Conservation (phyloP, 768 basidiomycete genomes). For the Suillus occidentalis region DNA sequence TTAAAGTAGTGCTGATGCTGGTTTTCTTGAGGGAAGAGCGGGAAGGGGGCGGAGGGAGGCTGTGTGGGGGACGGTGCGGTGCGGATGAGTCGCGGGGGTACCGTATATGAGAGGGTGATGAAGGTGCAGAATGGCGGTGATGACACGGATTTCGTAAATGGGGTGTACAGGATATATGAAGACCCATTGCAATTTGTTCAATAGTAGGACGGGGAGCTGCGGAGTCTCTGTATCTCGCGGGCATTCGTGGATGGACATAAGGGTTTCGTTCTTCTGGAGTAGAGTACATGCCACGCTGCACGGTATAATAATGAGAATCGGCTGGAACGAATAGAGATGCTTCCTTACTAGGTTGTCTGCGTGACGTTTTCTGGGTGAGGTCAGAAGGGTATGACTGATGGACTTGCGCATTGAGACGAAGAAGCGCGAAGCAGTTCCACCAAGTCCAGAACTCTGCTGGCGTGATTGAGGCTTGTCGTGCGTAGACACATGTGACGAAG, state of each 20-base stretch:
- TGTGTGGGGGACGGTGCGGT: constrained; percentile 21
- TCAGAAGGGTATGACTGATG: constrained; percentile 19
- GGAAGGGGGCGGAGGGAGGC: constrained; percentile 54
- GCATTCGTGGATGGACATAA: constrained; percentile 32
- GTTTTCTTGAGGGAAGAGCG: constrained; percentile 69
- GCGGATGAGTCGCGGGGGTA: constrained; percentile 29
- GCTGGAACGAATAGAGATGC: neutral
- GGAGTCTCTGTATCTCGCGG: constrained; percentile 40
- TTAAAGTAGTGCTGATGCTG: constrained; percentile 24
- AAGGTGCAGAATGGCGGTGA: constrained; percentile 19
- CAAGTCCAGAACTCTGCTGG: constrained; percentile 14
- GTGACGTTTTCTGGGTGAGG: constrained; percentile 22
- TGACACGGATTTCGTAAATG: constrained; percentile 46
- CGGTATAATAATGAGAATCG: neutral
- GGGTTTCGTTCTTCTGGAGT: constrained; percentile 41
- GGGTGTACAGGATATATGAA: constrained; percentile 75
- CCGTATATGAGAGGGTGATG: constrained; percentile 21
- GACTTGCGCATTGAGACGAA: constrained; percentile 32
- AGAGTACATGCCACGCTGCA: constrained; percentile 41
- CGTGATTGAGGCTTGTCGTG: constrained; percentile 9
- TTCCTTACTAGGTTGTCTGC: constrained; percentile 20
- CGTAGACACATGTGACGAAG: constrained; percentile 17
- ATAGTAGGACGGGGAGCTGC: constrained; percentile 55
- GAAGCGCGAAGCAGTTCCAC: constrained; percentile 28
- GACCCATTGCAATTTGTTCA: constrained; percentile 79